Evolutionary conservation across 2,329 filamentous ascomycete species (phyloP).

Genomic region (Trichoderma atrobrunneum): DNA sequence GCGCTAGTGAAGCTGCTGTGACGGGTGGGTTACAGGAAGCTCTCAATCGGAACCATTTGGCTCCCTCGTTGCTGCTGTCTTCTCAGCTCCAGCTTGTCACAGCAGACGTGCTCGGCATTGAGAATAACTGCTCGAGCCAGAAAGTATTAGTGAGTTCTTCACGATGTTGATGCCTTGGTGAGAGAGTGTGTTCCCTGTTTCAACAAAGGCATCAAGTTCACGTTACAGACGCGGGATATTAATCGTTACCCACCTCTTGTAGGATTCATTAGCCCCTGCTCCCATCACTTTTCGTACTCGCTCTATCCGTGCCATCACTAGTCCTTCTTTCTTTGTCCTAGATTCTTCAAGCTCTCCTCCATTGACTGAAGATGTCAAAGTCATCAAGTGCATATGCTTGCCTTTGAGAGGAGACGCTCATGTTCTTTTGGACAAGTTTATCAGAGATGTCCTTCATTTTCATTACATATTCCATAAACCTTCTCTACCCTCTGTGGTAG

Average conservation of each 20-base stretch:
- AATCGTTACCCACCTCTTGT: neutral
- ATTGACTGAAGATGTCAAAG: slow-evolving; percentile 26
- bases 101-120: neutral
- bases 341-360: slow-evolving; percentile 24
- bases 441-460: slow-evolving; percentile 30
- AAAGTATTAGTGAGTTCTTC: neutral
- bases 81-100: slow-evolving; percentile 8
- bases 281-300: neutral
- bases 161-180: neutral
- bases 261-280: slow-evolving; percentile 1
- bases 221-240: neutral
- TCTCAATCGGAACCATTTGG: slow-evolving; percentile 7
- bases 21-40: slow-evolving; percentile 5
- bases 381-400: slow-evolving; percentile 35
- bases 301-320: slow-evolving; percentile 28
- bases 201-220: neutral
- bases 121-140: slow-evolving; percentile 3
- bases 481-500: slow-evolving; percentile 26
- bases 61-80: neutral
- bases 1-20: neutral
- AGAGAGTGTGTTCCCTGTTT: neutral
- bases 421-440: slow-evolving; percentile 32
- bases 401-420: slow-evolving; percentile 32
- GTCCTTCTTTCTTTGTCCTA: slow-evolving; percentile 33
- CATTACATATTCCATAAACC: slow-evolving; percentile 34